A percentile compares a stretch with the other conserved stretches of the same genome.
These are phyloP conservation scores for Pisolithus marmoratus DNA, from an alignment of 768 basidiomycete genomes.

Conservation along the genomic window DNA sequence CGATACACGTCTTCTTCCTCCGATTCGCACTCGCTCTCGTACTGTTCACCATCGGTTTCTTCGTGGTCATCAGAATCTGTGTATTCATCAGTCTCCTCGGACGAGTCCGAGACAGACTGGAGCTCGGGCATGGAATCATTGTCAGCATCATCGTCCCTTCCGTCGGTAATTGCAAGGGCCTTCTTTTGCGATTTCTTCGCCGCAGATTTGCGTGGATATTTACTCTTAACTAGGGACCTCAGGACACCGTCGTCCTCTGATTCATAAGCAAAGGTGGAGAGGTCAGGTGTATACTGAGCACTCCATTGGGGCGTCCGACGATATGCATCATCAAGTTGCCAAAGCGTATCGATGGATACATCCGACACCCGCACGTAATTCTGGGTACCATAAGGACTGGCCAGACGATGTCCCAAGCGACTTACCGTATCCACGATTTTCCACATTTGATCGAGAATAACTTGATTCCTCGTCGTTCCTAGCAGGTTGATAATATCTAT, in stretches of 20 bases:
- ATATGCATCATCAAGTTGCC: conserved; percentile 52
- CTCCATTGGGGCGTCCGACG: conserved; percentile 57
- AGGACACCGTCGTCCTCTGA: conserved; percentile 21
- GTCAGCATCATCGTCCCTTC: conserved; percentile 35
- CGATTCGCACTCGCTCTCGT: conserved; percentile 51
- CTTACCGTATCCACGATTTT: conserved; percentile 53
- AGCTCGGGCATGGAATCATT: conserved; percentile 62
- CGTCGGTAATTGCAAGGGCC: conserved; percentile 47
- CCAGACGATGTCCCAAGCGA: background rate
- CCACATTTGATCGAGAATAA: conserved; percentile 60
- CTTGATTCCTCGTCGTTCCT: conserved; percentile 44
- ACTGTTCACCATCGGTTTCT: conserved; percentile 31
- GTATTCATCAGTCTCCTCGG: conserved; percentile 39
- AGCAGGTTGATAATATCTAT: conserved; percentile 57
- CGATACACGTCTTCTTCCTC: conserved; percentile 66
- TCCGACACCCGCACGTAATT: conserved; percentile 53
- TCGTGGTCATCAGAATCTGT: conserved; percentile 26
- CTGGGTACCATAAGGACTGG: conserved; percentile 29
- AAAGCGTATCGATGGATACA: conserved; percentile 54
- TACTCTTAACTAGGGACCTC: conserved; percentile 6
- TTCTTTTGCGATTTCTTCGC: conserved; percentile 30
- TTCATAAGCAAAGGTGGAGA: conserved; percentile 16
- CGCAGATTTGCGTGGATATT: conserved; percentile 12
- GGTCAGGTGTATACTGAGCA: conserved; percentile 30
- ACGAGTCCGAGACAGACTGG: conserved; percentile 59